A percentile compares a stretch with the other conserved stretches of the same genome.
phyloP scores from a whole-genome alignment of 1,284 basidiomycete genomes.

The Porogramme epimiltina region DNA sequence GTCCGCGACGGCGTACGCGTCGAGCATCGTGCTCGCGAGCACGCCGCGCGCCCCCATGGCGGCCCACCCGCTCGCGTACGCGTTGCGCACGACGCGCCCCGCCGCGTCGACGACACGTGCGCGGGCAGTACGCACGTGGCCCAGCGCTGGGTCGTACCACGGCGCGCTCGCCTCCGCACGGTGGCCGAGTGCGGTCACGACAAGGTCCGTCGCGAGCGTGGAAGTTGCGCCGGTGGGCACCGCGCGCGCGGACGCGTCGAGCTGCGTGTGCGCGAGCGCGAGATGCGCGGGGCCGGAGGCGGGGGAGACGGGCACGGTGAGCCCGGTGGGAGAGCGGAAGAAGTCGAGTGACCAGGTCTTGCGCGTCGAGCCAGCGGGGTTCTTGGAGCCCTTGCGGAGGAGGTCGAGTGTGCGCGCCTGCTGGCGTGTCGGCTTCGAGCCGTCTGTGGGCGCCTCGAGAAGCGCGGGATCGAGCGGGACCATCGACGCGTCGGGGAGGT shows the following conservation, averaged over 20 bases:
- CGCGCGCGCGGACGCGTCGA: slow-evolving; percentile 57
- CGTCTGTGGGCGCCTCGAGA: slow-evolving; percentile 39
- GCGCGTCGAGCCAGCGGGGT: slow-evolving; percentile 43
- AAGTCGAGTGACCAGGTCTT: slow-evolving; percentile 86
- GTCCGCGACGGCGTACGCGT: slow-evolving; percentile 84
- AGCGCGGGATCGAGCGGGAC: slow-evolving; percentile 53
- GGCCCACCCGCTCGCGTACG: slow-evolving; percentile 96
- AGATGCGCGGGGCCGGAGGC: slow-evolving; percentile 37
- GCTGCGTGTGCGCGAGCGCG: slow-evolving; percentile 59
- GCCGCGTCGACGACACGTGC: slow-evolving; percentile 53
- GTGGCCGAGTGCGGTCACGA: slow-evolving; percentile 91
- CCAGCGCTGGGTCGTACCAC: slow-evolving; percentile 54
- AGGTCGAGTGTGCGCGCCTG: slow-evolving; percentile 70
- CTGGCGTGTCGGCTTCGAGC: slow-evolving; percentile 53
- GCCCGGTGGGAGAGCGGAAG: slow-evolving; percentile 67
- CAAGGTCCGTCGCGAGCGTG: slow-evolving; percentile 67
- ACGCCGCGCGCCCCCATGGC: slow-evolving; percentile 92
- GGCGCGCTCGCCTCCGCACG: slow-evolving; percentile 60
- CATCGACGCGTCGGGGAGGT: slow-evolving; percentile 74
- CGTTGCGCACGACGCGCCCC: slow-evolving; percentile 51
- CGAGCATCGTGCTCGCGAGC: slow-evolving; percentile 91
- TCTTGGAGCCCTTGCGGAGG: slow-evolving; percentile 68
- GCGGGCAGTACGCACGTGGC: slow-evolving; percentile 54
- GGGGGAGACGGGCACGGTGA: slow-evolving; percentile 35
- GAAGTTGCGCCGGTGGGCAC: slow-evolving; percentile 62